Base-by-base conservation (phyloP, 345 rosid species). In the Fremontodendron californicum region DNA sequence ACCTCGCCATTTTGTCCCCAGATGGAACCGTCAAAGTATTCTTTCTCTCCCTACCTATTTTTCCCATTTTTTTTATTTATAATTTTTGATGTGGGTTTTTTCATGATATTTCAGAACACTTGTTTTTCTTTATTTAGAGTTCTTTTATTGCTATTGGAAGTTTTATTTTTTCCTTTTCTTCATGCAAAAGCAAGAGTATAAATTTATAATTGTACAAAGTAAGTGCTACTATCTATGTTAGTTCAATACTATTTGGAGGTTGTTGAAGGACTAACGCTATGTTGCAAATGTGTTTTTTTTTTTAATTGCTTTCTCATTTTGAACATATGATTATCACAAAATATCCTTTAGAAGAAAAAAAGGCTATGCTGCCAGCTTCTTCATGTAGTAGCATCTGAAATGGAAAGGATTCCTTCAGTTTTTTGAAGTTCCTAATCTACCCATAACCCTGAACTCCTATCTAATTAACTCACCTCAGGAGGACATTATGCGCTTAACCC, bases 1-100 rank as follows among this genome's bases (percentile, higher is more conserved):
- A 51, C 54, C 83, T 85, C 33, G 86, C 86, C 55, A 74, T 85
- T 62, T 52, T 81, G 37, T 79, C 69, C 11, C 80, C 82, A 6
- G 75, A 79, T 39, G 82, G 83, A 29, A 71, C 75, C 64, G 55
- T 83, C 45, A 83, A 81, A 29, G 86, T 85, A 65, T 55, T 57
- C 37, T 25, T 21, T 11, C 11, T 27, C 16, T 60, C 58, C 29
- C 35, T 37, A 21, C 51, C 33, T 54, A n/a, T n/a, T n/a, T n/a
- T n/a, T n/a, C n/a, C n/a, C n/a, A n/a, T n/a, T 58, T 33, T 6
- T n/a, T 8, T 6, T 1, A 27, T 3, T 5, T 55, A 0, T 18
- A 6, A 21, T 54, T n/a, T n/a, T 40, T 67, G 1, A 15, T 15
- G 15, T 69, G 5, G 21, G 55, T 25, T 45, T 23, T 27, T 40